Conservation (phyloP, 2,329 filamentous ascomycete species). For the Trichoderma polysporum region DNA sequence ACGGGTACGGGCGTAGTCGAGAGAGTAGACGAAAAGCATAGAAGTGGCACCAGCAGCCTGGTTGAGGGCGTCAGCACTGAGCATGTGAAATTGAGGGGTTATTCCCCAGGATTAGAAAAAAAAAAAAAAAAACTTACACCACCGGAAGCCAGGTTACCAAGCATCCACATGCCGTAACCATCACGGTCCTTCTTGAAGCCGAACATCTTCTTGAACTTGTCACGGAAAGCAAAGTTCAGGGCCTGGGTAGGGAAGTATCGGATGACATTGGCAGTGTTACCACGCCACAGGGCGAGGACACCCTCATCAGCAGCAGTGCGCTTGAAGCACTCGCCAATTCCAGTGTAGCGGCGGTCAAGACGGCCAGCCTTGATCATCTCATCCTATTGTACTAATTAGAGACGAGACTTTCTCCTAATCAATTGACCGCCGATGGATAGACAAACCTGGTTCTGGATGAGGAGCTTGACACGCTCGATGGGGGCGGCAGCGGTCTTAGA, state of each 20-base stretch:
- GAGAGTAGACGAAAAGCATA: constrained; percentile 99
- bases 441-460: constrained; percentile 99
- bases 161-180: constrained; percentile 99
- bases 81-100: constrained; percentile 1
- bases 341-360: constrained; percentile 95
- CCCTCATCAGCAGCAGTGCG: constrained; percentile 89
- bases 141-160: constrained; percentile 98
- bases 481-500: constrained; percentile 99
- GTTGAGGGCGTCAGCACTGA: background rate
- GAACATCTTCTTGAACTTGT: constrained; percentile 99
- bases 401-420: background rate
- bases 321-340: constrained; percentile 93
- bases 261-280: constrained; percentile 99
- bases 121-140: constrained; percentile 69
- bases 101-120: background rate
- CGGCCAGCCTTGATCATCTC: constrained; percentile 99
- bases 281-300: constrained; percentile 95
- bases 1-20: constrained; percentile 99
- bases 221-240: constrained; percentile 99
- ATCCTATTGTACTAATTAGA: constrained; percentile 65
- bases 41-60: constrained; percentile 98
- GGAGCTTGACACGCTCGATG: constrained; percentile 99
- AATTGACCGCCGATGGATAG: background rate
- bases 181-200: constrained; percentile 99
- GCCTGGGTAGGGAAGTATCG: constrained; percentile 99